A percentile compares a stretch with the other conserved stretches of the same genome.
Conservation (phyloP, 768 basidiomycete genomes). For the Trametes cubensis region DNA sequence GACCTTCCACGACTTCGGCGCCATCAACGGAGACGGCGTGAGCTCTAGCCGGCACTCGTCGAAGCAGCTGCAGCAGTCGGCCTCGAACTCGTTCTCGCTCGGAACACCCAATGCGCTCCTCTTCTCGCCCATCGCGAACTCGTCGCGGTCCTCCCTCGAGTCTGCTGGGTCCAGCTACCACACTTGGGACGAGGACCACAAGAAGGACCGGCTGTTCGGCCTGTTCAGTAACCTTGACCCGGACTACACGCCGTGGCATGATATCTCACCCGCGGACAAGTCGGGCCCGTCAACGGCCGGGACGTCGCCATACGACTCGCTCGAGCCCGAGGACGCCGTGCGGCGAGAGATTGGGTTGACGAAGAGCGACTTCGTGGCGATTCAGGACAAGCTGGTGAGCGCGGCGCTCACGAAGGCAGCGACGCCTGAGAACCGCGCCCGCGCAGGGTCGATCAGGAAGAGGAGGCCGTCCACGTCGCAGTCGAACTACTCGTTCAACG, state of each 20-base stretch:
- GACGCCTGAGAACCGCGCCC: constrained; percentile 59
- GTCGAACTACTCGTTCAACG: constrained; percentile 66
- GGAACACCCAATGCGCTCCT: constrained; percentile 48
- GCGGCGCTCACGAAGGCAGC: constrained; percentile 60
- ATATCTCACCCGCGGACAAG: constrained; percentile 50
- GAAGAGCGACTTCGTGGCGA: constrained; percentile 66
- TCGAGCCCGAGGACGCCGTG: constrained; percentile 67
- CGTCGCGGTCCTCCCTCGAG: constrained; percentile 78
- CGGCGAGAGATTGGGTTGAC: constrained; percentile 67
- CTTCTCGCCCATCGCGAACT: constrained; percentile 72
- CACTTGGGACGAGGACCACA: constrained; percentile 67
- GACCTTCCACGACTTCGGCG: constrained; percentile 44
- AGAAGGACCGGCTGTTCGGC: constrained; percentile 53
- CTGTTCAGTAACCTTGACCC: constrained; percentile 57
- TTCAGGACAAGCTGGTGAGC: constrained; percentile 77
- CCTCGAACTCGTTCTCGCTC: constrained; percentile 37
- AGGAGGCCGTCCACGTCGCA: constrained; percentile 84
- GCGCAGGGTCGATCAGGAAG: constrained; percentile 70
- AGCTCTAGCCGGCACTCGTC: constrained; percentile 54
- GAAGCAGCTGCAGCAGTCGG: constrained; percentile 40
- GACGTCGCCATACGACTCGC: constrained; percentile 54
- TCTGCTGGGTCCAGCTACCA: constrained; percentile 87
- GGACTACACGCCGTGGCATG: constrained; percentile 64
- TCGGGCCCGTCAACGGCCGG: constrained; percentile 51
- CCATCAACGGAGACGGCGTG: constrained; percentile 36